phyloP scores from a whole-genome alignment of 495 filamentous ascomycete species.

The Trichoderma orchidacearum region DNA sequence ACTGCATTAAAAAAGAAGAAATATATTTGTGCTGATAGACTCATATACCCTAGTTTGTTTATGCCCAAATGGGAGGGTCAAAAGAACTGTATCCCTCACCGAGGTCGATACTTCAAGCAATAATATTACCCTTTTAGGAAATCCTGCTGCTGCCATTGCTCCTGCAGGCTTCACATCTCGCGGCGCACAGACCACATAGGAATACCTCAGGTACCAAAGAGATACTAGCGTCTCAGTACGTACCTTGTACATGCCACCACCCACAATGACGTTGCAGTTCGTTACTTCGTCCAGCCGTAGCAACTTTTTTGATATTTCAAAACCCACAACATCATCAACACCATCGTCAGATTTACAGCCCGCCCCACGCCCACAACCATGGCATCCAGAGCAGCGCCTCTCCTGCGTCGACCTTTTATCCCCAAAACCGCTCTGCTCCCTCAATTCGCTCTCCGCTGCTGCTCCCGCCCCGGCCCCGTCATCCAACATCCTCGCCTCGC shows the following conservation, averaged over 20 bases:
- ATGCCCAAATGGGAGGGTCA: not conserved
- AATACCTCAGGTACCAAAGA: no score
- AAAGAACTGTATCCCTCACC: not conserved
- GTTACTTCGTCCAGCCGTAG: no score
- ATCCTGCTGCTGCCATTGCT: not conserved
- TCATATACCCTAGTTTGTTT: no score
- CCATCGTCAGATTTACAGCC: not conserved
- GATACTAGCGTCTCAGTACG: not conserved
- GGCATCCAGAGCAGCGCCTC: constrained; percentile 6
- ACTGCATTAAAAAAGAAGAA: no score
- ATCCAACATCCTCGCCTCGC: constrained; percentile 9
- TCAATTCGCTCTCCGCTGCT: constrained; percentile 1
- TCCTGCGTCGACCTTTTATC: constrained; percentile 1
- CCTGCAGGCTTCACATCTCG: not conserved
- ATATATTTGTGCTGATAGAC: no score
- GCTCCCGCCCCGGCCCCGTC: constrained; percentile 7
- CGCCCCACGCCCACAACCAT: constrained; percentile 1
- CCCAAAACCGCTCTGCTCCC: constrained; percentile 8
- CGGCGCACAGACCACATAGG: not conserved
- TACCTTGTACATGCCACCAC: not conserved
- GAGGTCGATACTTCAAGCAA: not conserved
- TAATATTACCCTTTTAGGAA: not conserved
- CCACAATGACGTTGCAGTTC: not conserved
- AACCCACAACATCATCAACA: not conserved
- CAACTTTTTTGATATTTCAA: not conserved